Evolutionary conservation across 2,329 filamentous ascomycete genomes (phyloP).

Genomic region (Alternaria rosae): DNA sequence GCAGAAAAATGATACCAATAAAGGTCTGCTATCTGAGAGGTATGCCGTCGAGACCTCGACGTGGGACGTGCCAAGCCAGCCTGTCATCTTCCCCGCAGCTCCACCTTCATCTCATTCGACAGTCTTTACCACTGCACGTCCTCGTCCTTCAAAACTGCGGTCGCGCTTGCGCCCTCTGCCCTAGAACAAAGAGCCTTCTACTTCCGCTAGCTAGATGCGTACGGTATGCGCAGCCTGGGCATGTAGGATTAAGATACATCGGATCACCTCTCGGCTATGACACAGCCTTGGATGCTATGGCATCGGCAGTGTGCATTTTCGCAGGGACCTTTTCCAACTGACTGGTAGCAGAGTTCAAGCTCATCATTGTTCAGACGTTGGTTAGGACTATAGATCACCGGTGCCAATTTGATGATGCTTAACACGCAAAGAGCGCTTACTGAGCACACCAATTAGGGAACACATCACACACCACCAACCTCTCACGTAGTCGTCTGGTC

Average conservation of each 20-base stretch:
- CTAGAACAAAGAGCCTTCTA: background rate
- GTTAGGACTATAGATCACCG: background rate
- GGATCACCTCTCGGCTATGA: background rate
- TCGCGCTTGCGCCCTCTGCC: background rate
- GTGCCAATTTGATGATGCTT: background rate
- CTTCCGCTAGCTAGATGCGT: background rate
- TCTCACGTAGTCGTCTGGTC: constrained; percentile 7
- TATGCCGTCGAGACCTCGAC: constrained; percentile 5
- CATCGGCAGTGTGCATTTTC: background rate
- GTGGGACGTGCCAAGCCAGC: constrained; percentile 11
- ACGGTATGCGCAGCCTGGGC: background rate
- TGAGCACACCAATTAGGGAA: background rate
- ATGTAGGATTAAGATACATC: background rate
- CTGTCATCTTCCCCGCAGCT: constrained; percentile 26
- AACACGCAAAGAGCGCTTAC: background rate
- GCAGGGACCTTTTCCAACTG: background rate
- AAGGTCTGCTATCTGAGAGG: constrained; percentile 3
- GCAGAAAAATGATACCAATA: constrained; percentile 13
- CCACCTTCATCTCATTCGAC: constrained; percentile 4
- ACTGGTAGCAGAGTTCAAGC: background rate
- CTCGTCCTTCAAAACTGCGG: constrained; percentile 6
- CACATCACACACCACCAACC: constrained; percentile 1
- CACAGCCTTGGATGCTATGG: background rate
- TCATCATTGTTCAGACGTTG: background rate
- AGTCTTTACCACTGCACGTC: constrained; percentile 4